Evolutionary conservation across 345 rosid genomes (phyloP).

Genomic region (Noccaea caerulescens): DNA sequence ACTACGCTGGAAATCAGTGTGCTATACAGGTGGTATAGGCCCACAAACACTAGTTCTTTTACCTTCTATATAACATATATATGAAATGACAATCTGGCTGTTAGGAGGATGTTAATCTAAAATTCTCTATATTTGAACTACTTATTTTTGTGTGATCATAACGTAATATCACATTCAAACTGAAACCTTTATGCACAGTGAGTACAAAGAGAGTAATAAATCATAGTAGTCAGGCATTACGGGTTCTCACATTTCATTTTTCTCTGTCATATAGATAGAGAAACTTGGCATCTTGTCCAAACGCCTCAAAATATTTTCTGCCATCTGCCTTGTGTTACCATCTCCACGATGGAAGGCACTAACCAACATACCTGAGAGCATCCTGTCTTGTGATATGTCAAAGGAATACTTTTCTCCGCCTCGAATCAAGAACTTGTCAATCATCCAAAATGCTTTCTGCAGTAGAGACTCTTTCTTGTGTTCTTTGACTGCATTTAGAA

Average conservation of each 20-base stretch:
- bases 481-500: conserved; percentile 68
- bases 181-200: conserved; percentile 36
- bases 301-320: conserved; percentile 76
- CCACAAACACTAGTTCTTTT: too few relatives aligned
- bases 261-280: conserved; percentile 52
- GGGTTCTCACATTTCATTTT: conserved; percentile 26
- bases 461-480: conserved; percentile 65
- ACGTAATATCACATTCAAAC: conserved; percentile 31
- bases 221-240: conserved; percentile 22
- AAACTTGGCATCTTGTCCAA: conserved; percentile 73
- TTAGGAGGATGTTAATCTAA: conserved; percentile 16
- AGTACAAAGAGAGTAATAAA: conserved; percentile 24
- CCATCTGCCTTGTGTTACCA: conserved; percentile 73
- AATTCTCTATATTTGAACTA: neutral
- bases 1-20: too few relatives aligned
- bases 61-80: neutral
- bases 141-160: conserved; percentile 16
- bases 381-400: conserved; percentile 75
- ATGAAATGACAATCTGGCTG: conserved; percentile 6
- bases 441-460: conserved; percentile 85
- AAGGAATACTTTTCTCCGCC: conserved; percentile 60
- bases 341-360: conserved; percentile 82
- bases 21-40: too few relatives aligned
- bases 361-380: conserved; percentile 65
- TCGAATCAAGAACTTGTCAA: conserved; percentile 75